These are phyloP conservation scores for Handroanthus guayacan DNA, from an alignment of 257 asterid species.

Conservation along the genomic window DNA sequence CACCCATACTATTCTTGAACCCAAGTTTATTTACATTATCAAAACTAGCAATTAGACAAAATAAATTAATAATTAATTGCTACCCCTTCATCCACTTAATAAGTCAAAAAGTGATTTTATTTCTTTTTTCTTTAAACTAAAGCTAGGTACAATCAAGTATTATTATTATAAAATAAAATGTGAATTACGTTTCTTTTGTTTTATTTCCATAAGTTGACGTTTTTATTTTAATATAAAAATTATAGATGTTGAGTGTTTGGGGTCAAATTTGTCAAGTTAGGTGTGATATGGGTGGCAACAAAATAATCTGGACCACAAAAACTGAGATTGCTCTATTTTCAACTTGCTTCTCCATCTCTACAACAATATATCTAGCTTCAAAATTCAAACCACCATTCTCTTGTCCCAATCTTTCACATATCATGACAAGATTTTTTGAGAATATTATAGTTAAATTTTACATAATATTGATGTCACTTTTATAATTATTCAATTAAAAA, in stretches of 20 bases:
- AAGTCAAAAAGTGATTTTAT: slow-evolving; percentile 17
- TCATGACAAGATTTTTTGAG: too few relatives aligned
- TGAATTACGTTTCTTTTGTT: not conserved
- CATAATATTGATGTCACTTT: too few relatives aligned
- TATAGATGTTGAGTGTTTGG: not conserved
- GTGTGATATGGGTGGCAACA: not conserved
- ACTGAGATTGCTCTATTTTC: not conserved
- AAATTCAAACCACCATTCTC: too few relatives aligned
- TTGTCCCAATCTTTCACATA: too few relatives aligned
- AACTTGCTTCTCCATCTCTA: not conserved
- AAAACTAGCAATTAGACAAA: slow-evolving; percentile 22
- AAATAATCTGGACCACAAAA: not conserved
- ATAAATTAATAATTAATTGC: slow-evolving; percentile 5
- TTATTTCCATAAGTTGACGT: not conserved
- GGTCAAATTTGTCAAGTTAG: not conserved
- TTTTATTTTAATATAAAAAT: not conserved
- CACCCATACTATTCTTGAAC: not conserved
- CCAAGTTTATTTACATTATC: slow-evolving; percentile 26
- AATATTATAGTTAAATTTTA: too few relatives aligned
- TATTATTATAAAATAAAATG: not conserved
- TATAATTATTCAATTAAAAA: too few relatives aligned
- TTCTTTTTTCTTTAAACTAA: not conserved
- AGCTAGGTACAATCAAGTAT: not conserved
- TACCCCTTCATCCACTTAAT: not conserved
- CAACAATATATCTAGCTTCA: not conserved